phyloP scores from a whole-genome alignment of 495 filamentous ascomycete genomes.

The Jackrogersella minutella region DNA sequence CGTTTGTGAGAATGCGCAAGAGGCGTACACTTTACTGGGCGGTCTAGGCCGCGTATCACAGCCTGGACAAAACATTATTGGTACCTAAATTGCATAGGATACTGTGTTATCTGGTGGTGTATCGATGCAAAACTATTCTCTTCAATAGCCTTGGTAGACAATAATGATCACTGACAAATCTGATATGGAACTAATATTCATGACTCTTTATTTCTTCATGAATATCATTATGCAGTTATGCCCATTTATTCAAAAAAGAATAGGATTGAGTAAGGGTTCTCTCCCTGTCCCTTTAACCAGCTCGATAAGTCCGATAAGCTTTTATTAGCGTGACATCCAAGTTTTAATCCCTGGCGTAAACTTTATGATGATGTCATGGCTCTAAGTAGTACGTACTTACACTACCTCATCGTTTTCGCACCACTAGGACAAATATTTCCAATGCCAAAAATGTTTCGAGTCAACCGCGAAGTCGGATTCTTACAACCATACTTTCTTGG shows the following conservation, averaged over 20 bases:
- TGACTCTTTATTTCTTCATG: no score
- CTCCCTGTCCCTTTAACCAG: no score
- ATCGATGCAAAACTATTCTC: no score
- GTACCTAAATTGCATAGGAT: no score
- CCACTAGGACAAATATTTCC: conserved; percentile 3
- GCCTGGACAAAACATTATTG: not conserved
- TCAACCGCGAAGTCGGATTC: conserved; percentile 9
- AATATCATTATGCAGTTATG: conserved; percentile 6
- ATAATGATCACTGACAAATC: no score
- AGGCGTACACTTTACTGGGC: not conserved
- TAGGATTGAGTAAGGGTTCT: not conserved
- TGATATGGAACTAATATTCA: no score
- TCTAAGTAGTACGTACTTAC: conserved; percentile 1
- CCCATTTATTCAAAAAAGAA: not conserved
- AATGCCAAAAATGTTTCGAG: conserved; percentile 22
- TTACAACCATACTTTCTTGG: conserved; percentile 4
- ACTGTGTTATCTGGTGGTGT: no score
- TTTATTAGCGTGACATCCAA: conserved; percentile 7
- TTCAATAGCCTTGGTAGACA: no score
- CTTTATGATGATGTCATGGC: conserved; percentile 24
- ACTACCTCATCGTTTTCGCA: not conserved
- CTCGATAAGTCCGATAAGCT: no score
- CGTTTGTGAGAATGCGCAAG: not conserved
- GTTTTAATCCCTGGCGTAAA: conserved; percentile 27
- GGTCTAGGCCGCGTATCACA: not conserved